Evolutionary conservation across 768 basidiomycete genomes (phyloP).

Genomic region (Phylloporus sp.): DNA sequence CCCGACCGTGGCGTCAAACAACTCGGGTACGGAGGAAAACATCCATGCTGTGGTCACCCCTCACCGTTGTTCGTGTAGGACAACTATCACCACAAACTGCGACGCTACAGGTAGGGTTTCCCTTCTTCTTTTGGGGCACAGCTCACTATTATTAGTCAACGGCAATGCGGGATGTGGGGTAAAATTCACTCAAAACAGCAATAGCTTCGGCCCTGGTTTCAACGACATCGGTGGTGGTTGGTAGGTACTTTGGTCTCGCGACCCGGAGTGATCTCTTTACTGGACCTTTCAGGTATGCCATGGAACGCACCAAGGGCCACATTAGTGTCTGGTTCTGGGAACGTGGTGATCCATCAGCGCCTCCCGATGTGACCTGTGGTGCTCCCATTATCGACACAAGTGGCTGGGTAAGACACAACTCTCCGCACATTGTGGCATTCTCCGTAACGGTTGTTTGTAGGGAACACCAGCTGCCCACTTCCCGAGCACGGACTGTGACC

Average conservation of each 20-base stretch:
- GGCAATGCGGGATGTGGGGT: constrained; percentile 39
- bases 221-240: constrained; percentile 38
- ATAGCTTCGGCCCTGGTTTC: constrained; percentile 28
- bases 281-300: constrained; percentile 31
- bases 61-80: constrained; percentile 11
- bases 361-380: constrained; percentile 29
- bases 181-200: constrained; percentile 14
- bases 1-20: constrained; percentile 19
- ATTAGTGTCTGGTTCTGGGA: constrained; percentile 42
- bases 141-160: constrained; percentile 17
- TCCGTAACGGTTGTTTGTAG: constrained; percentile 4
- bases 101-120: constrained; percentile 15
- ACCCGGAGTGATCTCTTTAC: not conserved
- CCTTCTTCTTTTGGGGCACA: not conserved
- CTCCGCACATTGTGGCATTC: not conserved
- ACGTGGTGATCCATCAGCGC: constrained; percentile 28
- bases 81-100: constrained; percentile 20
- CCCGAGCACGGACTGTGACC: constrained; percentile 37
- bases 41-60: too few species aligned
- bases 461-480: constrained; percentile 34
- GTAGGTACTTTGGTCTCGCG: constrained; percentile 13
- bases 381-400: constrained; percentile 15
- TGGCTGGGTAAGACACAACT: constrained; percentile 18
- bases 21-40: constrained; percentile 19
- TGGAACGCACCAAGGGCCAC: constrained; percentile 30